Percentiles rank a stretch among this genome's conserved stretches.
phyloP scores from a whole-genome alignment of 208 protist species.

The Hexamita inflata region DNA sequence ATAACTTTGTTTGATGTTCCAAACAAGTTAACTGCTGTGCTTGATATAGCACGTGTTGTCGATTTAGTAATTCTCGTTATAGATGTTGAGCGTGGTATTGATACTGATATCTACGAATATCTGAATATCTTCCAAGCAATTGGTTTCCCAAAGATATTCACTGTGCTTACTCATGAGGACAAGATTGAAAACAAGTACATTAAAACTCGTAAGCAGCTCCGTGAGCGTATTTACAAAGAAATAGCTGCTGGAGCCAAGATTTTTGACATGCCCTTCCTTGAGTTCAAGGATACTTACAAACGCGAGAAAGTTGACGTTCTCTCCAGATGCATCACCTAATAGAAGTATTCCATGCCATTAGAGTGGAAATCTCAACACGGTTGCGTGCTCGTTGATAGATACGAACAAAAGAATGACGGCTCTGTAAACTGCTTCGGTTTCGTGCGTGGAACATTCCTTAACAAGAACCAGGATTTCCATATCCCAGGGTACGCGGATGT shows the following conservation, averaged over 20 bases:
- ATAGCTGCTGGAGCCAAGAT: not conserved
- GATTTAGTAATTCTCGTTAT: conserved; percentile 11
- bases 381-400: conserved; percentile 4
- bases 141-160: conserved; percentile 20
- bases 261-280: not conserved
- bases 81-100: not conserved
- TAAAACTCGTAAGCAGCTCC: not conserved
- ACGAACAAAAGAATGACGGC: not conserved
- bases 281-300: not conserved
- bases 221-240: conserved; percentile 24
- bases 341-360: not conserved
- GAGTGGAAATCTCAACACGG: not conserved
- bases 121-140: conserved; percentile 14
- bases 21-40: not conserved
- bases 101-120: conserved; percentile 12
- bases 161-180: conserved; percentile 11
- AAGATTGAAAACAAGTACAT: not conserved
- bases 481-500: not conserved
- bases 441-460: conserved; percentile 16
- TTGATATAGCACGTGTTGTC: not conserved
- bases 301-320: not conserved
- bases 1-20: conserved; percentile 23
- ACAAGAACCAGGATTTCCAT: not conserved
- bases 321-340: not conserved
- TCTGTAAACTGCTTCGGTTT: not conserved